Base-by-base conservation (phyloP, 2,329 filamentous ascomycete genomes). In the Trichoderma gracile region DNA sequence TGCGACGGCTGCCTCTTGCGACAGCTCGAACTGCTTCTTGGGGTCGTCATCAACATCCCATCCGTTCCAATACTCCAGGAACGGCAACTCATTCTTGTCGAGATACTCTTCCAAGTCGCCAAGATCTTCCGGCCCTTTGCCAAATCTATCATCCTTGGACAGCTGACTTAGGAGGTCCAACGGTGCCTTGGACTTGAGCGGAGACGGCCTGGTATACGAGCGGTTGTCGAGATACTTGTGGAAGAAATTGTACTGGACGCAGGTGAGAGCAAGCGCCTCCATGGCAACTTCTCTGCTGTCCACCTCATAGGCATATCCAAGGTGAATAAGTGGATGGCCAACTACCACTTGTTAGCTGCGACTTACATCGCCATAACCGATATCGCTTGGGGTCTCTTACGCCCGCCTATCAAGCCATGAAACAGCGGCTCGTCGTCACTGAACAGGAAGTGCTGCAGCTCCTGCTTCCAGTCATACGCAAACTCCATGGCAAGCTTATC, bases 291-390 rank as follows among this genome's bases (percentile, higher is more conserved):
- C 94, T 65, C 89, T 90, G 70, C 86, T 95, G 67, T 91, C 86
- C 71, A 98, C 82, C 79, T 99, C 94, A 73, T 90, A 94, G 10
- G 93, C 95, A 74, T 96, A 97, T n/a, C 88, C 93, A 2, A 99
- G 83, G 72, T 98, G 95, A 65, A 98, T 95, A n/a, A 98, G 81
- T 1, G 94, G 91, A 71, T 97, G 92, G 19, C 90, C 94, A 66
- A 97, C 91, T 94, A 68, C 21, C 5, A 63, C 17, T 14, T 8
- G 66, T 73, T 63, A 75, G 71, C 38, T 66, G 54, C 14, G 8
- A 25, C 17, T 38, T 38, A 38, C 12, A 38, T 38, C 33, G 12
- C 33, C 33, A 14, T 38, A 38, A 49, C 15, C 65, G 66, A 38
- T 62, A 58, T 47, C 17, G n/a, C 15, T 10, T 19, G 6, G 40